Evolutionary conservation across 1,284 basidiomycete genomes (phyloP).

Genomic region (Inonotus obliquus): DNA sequence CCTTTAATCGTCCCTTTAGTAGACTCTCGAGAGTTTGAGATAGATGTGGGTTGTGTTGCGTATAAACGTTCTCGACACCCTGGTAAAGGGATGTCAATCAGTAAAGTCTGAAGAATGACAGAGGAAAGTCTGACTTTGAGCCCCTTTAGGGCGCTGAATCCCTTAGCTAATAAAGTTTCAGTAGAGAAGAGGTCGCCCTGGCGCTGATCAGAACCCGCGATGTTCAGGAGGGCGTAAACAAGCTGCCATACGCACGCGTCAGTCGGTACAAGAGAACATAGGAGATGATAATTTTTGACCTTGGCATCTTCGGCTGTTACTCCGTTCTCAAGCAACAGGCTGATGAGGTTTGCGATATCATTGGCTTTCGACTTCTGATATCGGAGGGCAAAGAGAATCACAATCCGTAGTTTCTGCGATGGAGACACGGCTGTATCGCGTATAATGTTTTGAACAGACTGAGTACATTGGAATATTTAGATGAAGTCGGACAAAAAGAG

Average conservation of each 20-base stretch:
- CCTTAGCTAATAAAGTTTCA: slow-evolving; percentile 92
- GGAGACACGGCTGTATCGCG: slow-evolving; percentile 62
- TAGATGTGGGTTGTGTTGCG: slow-evolving; percentile 94
- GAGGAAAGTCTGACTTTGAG: slow-evolving; percentile 59
- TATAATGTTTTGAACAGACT: slow-evolving; percentile 80
- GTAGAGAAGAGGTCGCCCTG: slow-evolving; percentile 98
- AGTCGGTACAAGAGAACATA: background rate
- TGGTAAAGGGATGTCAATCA: slow-evolving; percentile 29
- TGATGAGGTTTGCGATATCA: slow-evolving; percentile 82
- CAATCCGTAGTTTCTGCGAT: slow-evolving; percentile 85
- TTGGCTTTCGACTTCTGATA: slow-evolving; percentile 91
- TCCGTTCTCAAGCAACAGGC: slow-evolving; percentile 77
- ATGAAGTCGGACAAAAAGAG: slow-evolving; percentile 10
- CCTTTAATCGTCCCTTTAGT: slow-evolving; percentile 82
- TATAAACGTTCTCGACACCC: slow-evolving; percentile 99
- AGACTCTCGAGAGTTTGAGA: slow-evolving; percentile 90
- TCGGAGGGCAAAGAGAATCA: slow-evolving; percentile 92
- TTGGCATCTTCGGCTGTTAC: slow-evolving; percentile 81
- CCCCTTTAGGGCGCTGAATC: slow-evolving; percentile 92
- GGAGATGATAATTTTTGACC: slow-evolving; percentile 39
- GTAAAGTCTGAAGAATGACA: background rate
- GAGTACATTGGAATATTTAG: background rate
- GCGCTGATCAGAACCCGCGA: slow-evolving; percentile 92
- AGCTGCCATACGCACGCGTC: slow-evolving; percentile 45
- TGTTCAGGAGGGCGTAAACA: slow-evolving; percentile 90